Evolutionary conservation across 148 eudicot genomes (phyloP), one percentile per base, ranked within the genome.

Genomic region (Rhododendron henanense): DNA sequence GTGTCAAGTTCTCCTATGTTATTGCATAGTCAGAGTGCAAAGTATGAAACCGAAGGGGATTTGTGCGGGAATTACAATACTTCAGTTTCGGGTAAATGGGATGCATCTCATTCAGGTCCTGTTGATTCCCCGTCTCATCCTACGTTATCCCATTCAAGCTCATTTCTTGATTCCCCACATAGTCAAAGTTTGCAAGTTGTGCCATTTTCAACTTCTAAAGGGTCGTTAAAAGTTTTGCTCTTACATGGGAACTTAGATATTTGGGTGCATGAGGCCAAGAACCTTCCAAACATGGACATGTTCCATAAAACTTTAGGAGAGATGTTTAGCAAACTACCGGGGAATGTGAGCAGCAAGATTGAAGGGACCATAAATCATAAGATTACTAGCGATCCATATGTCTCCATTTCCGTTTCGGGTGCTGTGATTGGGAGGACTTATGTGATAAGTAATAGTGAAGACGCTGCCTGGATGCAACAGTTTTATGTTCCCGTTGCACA

Each of bases 341-440:
- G 94, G 37, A 91, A 85, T 35, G 83, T 87, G 73, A 84, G 85
- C 85, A 88, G 76, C 88, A 94, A 92, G 89, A 83, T 92, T 51
- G 98, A 95, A 88, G 98, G 96, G 50, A 88, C 89, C 5, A 81
- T 89, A 71, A 85, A 81, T 33, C 78, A 87, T 53, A 93, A 90
- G 88, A 93, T 94, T 83, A 97, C 98, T n/a, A 97, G 98, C 84
- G 98, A 97, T 89, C 99, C 99, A 0, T 97, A 95, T 83, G 98
- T 95, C 80, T 89, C 98, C 14, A 90, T 97, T 33, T 87, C 91
- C 1, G 85, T 95, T 61, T 81, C 94, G 5, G 87, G 89, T 63
- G 95, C 98, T 78, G 96, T 93, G 28, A 87, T 97, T 77, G 99
- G 94, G 59, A 92, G 99, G 89, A 97, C 99, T 44, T 95, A 88